Evolutionary conservation across 441 rosid species (phyloP).

Genomic region (Pelargonium australe): DNA sequence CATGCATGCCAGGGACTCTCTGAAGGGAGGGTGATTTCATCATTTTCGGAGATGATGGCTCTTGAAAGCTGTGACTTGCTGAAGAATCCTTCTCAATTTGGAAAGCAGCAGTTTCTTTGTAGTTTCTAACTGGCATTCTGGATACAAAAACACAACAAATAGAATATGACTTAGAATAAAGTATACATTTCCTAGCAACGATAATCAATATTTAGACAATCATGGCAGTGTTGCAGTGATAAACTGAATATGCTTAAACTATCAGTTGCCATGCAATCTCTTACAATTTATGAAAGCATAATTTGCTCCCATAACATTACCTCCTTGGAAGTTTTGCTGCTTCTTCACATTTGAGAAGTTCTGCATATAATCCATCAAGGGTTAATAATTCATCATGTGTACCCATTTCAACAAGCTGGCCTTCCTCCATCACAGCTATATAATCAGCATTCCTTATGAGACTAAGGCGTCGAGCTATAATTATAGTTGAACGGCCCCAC

Average conservation of each 20-base stretch:
- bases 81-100: constrained; percentile 89
- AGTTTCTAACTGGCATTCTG: constrained; percentile 85
- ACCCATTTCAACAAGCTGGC: constrained; percentile 98
- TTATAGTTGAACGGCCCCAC: constrained; percentile 96
- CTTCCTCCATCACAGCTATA: constrained; percentile 99
- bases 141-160: constrained; percentile 21
- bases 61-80: constrained; percentile 76
- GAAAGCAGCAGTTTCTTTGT: constrained; percentile 54
- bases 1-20: constrained; percentile 52
- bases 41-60: constrained; percentile 81
- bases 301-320: constrained; percentile 35
- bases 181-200: neutral
- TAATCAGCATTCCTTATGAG: constrained; percentile 95
- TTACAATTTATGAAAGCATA: neutral
- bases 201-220: neutral
- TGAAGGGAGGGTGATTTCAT: constrained; percentile 92
- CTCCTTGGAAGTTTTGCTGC: constrained; percentile 97
- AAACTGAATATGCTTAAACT: neutral
- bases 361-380: constrained; percentile 81
- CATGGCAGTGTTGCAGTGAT: neutral
- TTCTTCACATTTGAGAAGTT: constrained; percentile 96
- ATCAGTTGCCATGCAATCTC: neutral
- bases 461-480: constrained; percentile 89
- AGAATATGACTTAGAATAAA: constrained; percentile 15
- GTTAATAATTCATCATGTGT: constrained; percentile 84